Percentiles rank a stretch among this genome's conserved stretches.
phyloP scores from a whole-genome alignment of 345 rosid genomes.

The Diplotaxis tenuifolia region DNA sequence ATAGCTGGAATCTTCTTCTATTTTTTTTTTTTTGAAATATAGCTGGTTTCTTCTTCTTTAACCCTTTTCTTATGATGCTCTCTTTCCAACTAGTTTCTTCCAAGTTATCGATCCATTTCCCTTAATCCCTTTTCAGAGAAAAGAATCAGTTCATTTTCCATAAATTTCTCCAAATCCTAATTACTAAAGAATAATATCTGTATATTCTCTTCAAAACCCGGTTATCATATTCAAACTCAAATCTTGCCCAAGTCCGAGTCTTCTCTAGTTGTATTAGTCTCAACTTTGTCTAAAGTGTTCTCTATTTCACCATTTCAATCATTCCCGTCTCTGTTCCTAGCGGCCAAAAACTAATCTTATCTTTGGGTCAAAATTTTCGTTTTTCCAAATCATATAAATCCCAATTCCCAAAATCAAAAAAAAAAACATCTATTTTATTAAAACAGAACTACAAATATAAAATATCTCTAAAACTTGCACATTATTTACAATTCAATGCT shows the following conservation, averaged over 20 bases:
- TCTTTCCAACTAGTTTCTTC: not conserved
- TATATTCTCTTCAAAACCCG: not conserved
- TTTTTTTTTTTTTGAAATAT: not conserved
- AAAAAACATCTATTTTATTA: no score
- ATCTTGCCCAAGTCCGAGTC: not conserved
- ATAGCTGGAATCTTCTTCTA: slow-evolving; percentile 28
- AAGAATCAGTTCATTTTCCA: not conserved
- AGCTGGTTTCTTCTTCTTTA: slow-evolving; percentile 27
- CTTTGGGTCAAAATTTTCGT: not conserved
- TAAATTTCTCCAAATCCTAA: not conserved
- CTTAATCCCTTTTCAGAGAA: not conserved
- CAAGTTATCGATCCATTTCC: not conserved
- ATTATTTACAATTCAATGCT: no score
- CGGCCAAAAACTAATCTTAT: not conserved
- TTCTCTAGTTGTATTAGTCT: not conserved
- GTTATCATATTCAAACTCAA: not conserved
- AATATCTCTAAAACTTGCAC: no score
- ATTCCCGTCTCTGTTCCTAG: not conserved
- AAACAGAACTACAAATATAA: no score
- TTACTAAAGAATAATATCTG: not conserved
- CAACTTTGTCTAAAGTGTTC: not conserved
- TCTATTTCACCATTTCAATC: not conserved
- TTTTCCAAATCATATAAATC: not conserved
- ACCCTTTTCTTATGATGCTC: not conserved
- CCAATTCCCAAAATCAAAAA: not conserved